Conservation (phyloP, 495 filamentous ascomycete genomes). For the Corynascus novoguineensis region DNA sequence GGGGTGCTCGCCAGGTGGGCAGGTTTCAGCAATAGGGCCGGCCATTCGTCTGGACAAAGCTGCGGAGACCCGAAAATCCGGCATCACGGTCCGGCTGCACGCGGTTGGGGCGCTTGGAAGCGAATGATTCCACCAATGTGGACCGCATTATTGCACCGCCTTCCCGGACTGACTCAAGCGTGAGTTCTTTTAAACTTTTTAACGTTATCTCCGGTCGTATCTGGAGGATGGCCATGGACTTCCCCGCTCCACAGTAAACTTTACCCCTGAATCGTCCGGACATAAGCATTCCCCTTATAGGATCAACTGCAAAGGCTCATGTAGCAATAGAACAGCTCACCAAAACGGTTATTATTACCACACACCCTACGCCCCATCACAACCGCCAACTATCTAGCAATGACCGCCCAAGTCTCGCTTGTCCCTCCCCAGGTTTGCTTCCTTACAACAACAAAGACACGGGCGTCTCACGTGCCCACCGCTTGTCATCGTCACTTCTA, state of each 20-base stretch:
- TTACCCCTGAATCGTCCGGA: background rate
- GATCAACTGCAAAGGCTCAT: background rate
- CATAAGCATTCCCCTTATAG: background rate
- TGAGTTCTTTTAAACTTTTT: background rate
- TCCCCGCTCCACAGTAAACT: background rate
- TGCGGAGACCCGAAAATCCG: background rate
- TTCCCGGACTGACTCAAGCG: background rate
- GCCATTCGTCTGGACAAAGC: background rate
- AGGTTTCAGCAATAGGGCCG: background rate
- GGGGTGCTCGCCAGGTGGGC: background rate
- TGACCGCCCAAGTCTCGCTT: background rate
- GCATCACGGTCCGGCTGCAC: conserved; percentile 1
- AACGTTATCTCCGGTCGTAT: background rate
- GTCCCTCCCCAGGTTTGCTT: background rate
- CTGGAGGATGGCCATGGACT: background rate
- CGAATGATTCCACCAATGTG: background rate
- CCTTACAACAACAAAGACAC: background rate
- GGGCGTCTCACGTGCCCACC: background rate
- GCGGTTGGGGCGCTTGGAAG: conserved; percentile 1
- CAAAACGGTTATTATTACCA: background rate
- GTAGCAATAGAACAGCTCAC: background rate
- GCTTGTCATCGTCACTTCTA: background rate
- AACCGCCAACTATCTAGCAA: background rate
- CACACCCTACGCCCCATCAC: background rate
- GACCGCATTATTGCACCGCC: background rate